Evolutionary conservation across 2,329 filamentous ascomycete genomes (phyloP), one percentile per base, ranked within the genome.

Genomic region (Ascochyta pisi): DNA sequence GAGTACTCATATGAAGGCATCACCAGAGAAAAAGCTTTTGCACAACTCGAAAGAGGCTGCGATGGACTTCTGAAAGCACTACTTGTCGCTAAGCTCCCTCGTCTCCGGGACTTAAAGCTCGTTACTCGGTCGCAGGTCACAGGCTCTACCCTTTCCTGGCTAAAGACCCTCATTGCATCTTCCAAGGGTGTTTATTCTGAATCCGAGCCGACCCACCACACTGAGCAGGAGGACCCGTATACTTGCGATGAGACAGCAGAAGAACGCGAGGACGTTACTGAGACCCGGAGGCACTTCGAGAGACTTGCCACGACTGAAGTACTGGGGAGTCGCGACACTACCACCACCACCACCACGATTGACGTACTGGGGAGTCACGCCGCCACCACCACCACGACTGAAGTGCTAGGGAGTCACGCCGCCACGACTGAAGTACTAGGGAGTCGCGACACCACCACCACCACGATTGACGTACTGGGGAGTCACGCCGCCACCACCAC

Each of bases 41-140:
- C 16, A 4, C 46, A 50, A 15, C 6, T 55, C 15, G 46, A 55
- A 19, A 16, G 8, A 16, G 52, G 45, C n/a, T 33, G 40, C 40
- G 46, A 50, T 29, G 52, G 46, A 6, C 13, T 55, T 16, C 24
- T 55, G 16, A 55, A 50, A 24, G 52, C 46, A 1, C n/a, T 55
- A n/a, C 45, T 55, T 7, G 40, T 55, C 15, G 52, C 52, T 6
- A 55, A 44, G n/a, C 16, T 39, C 3, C 33, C 41, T 8, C 45
- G 46, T 19, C 52, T 55, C 3, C 39, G 19, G 3, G 46, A 55
- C 6, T 13, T 55, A 24, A 50, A 45, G 12, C 35, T 50, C 3
- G 34, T 55, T 23, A 34, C 37, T 15, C 29, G 48, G 16, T 8
- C 29, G 12, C 29, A 26, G n/a, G 22, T 10, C 2, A 44, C 3